Evolutionary conservation across 495 filamentous ascomycete genomes (phyloP).

Genomic region (Neurospora sp.): DNA sequence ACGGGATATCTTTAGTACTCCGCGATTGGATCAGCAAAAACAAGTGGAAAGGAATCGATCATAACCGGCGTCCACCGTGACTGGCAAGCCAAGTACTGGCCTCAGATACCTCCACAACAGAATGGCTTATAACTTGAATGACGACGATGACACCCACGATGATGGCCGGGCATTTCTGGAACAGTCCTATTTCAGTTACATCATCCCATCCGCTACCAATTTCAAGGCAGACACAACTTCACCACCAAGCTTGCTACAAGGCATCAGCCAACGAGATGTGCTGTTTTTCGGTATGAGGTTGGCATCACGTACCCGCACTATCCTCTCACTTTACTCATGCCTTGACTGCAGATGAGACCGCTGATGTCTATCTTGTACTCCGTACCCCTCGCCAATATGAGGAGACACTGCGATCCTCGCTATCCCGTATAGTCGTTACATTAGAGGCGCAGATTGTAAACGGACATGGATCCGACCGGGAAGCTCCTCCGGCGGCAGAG

Average conservation of each 20-base stretch:
- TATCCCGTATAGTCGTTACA: conserved; percentile 53
- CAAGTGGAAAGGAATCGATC: not conserved
- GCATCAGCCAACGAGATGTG: conserved; percentile 39
- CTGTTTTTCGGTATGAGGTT: conserved; percentile 59
- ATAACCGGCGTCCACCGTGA: not conserved
- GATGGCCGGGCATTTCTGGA: conserved; percentile 50
- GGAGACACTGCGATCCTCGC: conserved; percentile 44
- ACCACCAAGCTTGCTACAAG: conserved; percentile 5
- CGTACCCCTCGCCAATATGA: conserved; percentile 55
- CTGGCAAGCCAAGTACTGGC: not conserved
- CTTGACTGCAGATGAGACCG: conserved; percentile 63
- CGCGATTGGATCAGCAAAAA: not conserved
- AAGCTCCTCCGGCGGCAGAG: conserved; percentile 47
- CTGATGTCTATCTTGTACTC: conserved; percentile 63
- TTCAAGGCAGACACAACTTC: conserved; percentile 51
- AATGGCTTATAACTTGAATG: conserved; percentile 1
- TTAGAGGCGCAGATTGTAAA: conserved; percentile 66
- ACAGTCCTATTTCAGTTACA: conserved; percentile 62
- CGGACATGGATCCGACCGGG: conserved; percentile 34
- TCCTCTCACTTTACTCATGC: conserved; percentile 51
- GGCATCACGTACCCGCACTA: conserved; percentile 14
- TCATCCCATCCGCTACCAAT: conserved; percentile 62
- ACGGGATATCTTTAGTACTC: not conserved
- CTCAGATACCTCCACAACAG: conserved; percentile 6
- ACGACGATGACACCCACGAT: not conserved